A percentile compares a stretch with the other conserved stretches of the same genome.
Evolutionary conservation across 345 rosid species (phyloP).

Genomic region (Pugionium dolabratum): DNA sequence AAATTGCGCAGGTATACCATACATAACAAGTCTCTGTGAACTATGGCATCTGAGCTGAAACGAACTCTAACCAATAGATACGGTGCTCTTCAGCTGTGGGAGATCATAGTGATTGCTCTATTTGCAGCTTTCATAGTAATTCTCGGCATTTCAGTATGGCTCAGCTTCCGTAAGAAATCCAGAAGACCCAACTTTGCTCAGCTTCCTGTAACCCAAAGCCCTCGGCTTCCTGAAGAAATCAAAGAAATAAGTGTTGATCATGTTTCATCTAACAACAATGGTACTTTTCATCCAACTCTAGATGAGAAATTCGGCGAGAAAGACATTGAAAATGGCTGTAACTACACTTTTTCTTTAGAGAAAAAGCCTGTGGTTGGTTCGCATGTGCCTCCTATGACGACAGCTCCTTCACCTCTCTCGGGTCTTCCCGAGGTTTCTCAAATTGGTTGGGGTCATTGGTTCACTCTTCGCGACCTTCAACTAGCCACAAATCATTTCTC

Average conservation of each 20-base stretch:
- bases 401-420: constrained; percentile 72
- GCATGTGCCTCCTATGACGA: constrained; percentile 57
- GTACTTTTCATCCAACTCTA: constrained; percentile 39
- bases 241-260: constrained; percentile 86
- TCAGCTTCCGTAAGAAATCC: constrained; percentile 70
- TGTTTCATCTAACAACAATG: constrained; percentile 64
- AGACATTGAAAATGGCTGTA: constrained; percentile 70
- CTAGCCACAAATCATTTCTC: constrained; percentile 76
- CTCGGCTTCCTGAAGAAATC: constrained; percentile 67
- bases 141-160: constrained; percentile 68
- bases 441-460: constrained; percentile 99
- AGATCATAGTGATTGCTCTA: constrained; percentile 59
- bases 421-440: constrained; percentile 88
- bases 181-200: constrained; percentile 44
- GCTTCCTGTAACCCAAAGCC: constrained; percentile 56
- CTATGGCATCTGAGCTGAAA: constrained; percentile 65
- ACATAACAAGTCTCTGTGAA: constrained; percentile 35
- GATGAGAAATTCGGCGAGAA: constrained; percentile 57
- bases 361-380: constrained; percentile 51
- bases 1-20: constrained; percentile 37
- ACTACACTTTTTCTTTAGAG: constrained; percentile 57
- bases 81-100: constrained; percentile 71
- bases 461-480: constrained; percentile 88
- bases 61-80: constrained; percentile 54
- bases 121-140: constrained; percentile 55